Conservation (phyloP, 805 yeast genomes). For the Candida piceae region DNA sequence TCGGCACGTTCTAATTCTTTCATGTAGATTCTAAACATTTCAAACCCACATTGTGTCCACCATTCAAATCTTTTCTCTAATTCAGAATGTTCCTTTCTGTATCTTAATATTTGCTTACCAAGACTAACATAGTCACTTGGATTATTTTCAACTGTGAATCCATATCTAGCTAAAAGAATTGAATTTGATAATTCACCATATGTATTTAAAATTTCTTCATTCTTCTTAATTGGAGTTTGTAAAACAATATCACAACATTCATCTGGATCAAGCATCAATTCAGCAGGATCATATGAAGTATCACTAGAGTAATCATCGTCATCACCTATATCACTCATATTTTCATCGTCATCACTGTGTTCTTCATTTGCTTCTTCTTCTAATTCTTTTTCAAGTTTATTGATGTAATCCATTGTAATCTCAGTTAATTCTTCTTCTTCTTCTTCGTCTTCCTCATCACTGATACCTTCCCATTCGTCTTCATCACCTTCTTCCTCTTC, state of each 20-base stretch:
- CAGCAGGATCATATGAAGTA: constrained; percentile 22
- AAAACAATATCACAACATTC: constrained; percentile 71
- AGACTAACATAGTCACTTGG: constrained; percentile 53
- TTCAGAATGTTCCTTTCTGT: constrained; percentile 12
- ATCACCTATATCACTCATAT: constrained; percentile 19
- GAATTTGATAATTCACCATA: constrained; percentile 74
- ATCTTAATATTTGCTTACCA: constrained; percentile 39
- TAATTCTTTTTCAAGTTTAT: constrained; percentile 25
- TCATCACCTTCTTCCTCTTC: constrained; percentile 22
- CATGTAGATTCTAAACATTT: constrained; percentile 7
- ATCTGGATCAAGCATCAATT: constrained; percentile 35
- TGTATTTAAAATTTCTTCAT: constrained; percentile 70
- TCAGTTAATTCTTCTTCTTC: constrained; percentile 19
- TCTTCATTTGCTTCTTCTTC: constrained; percentile 25
- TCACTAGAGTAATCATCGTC: constrained; percentile 18
- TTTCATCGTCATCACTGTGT: constrained; percentile 11
- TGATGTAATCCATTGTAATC: constrained; percentile 30
- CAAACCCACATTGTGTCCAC: constrained; percentile 24
- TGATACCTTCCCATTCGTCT: constrained; percentile 22
- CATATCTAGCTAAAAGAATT: constrained; percentile 67
- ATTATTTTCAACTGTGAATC: constrained; percentile 59
- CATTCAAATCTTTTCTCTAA: constrained; percentile 17
- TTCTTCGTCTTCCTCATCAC: constrained; percentile 22
- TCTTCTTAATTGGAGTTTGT: constrained; percentile 36
- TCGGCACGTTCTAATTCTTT: constrained; percentile 10